Percentiles rank a stretch among this genome's conserved stretches.
Evolutionary conservation across 2,329 filamentous ascomycete species (phyloP).

Genomic region (Purpureocillium takamizusanense): DNA sequence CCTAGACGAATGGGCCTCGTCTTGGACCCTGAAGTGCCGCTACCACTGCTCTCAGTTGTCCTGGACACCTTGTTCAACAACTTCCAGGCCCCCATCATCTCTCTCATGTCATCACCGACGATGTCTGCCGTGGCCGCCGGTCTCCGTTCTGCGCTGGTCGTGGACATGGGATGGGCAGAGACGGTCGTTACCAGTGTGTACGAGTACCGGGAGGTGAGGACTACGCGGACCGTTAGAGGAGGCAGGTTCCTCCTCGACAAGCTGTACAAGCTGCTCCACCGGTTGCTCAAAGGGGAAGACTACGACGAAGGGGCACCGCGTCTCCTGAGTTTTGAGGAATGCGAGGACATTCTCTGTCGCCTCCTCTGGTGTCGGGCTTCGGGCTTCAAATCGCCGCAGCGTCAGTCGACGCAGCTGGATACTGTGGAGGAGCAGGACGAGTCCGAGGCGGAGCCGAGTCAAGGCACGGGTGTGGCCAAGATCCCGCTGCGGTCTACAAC

Average conservation of each 20-base stretch:
- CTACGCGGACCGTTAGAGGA: conserved; percentile 62
- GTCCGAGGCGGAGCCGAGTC: conserved; percentile 24
- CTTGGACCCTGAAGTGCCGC: conserved; percentile 67
- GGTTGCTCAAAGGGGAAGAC: conserved; percentile 17
- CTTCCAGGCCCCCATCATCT: conserved; percentile 73
- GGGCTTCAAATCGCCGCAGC: conserved; percentile 19
- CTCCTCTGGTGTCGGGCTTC: conserved; percentile 63
- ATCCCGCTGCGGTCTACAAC: conserved; percentile 37
- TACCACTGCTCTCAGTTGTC: conserved; percentile 65
- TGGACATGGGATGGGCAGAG: conserved; percentile 91
- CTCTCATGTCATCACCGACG: conserved; percentile 68
- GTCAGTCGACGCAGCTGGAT: conserved; percentile 28
- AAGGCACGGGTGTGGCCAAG: conserved; percentile 20
- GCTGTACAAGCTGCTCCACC: conserved; percentile 53
- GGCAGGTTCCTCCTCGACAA: conserved; percentile 63
- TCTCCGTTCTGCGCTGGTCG: conserved; percentile 72
- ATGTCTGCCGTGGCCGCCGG: conserved; percentile 72
- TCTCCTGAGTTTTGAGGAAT: conserved; percentile 62
- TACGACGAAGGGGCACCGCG: conserved; percentile 19
- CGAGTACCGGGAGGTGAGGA: conserved; percentile 76
- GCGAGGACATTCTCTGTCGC: conserved; percentile 68
- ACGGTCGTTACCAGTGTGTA: conserved; percentile 80
- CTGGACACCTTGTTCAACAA: conserved; percentile 72
- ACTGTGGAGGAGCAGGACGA: conserved; percentile 53
- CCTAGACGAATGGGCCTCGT: conserved; percentile 66